A percentile compares a stretch with the other conserved stretches of the same genome.
phyloP scores from a whole-genome alignment of 805 yeast genomes.

The Priceomyces medius region DNA sequence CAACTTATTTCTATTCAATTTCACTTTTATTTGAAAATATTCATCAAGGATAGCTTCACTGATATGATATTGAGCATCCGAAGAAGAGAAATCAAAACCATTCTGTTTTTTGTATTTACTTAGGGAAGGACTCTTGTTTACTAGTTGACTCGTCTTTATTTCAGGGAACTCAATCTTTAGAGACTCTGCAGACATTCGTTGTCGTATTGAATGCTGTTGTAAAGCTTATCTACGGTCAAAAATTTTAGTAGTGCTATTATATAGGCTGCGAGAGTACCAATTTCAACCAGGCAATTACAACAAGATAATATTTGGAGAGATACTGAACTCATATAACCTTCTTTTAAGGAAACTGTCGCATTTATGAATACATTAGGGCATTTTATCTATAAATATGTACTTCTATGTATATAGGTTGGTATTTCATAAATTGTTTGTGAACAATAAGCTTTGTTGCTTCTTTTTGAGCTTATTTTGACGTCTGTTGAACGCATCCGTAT shows the following conservation, averaged over 20 bases:
- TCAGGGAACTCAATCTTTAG: neutral
- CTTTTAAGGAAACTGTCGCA: neutral
- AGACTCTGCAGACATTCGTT: neutral
- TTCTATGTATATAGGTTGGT: too few relatives aligned
- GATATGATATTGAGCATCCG: conserved; percentile 15
- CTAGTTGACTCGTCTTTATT: neutral
- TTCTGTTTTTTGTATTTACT: neutral
- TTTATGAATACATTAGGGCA: neutral
- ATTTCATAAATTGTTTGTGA: conserved; percentile 6
- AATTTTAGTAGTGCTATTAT: neutral
- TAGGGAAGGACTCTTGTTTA: neutral
- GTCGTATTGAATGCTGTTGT: neutral
- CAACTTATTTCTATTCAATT: conserved; percentile 12
- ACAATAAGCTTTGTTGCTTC: conserved; percentile 14
- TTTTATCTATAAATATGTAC: too few relatives aligned
- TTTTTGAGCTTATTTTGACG: conserved; percentile 19
- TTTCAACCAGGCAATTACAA: too few relatives aligned
- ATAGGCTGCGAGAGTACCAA: too few relatives aligned
- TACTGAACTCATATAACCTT: too few relatives aligned
- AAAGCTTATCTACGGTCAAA: neutral
- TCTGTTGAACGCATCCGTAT: conserved; percentile 11
- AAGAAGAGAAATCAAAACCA: neutral
- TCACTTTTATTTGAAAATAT: conserved; percentile 11
- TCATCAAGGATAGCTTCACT: conserved; percentile 14
- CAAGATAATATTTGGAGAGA: too few relatives aligned